Base-by-base conservation (phyloP, 148 eudicot species). In the Fagopyrum esculentum region DNA sequence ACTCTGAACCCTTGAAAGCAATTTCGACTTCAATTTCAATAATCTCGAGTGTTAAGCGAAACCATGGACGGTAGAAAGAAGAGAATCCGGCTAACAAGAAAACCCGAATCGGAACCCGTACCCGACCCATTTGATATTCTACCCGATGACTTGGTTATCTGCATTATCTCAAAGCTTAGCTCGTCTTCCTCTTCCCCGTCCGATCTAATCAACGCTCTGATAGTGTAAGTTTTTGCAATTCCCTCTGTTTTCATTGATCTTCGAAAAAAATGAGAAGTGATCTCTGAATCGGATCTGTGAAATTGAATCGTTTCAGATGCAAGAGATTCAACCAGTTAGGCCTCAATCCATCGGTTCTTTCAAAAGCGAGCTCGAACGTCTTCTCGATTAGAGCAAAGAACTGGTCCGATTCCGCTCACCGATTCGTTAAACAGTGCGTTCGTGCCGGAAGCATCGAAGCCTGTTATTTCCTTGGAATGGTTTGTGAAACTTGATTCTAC, bases 121-220 rank as follows among this genome's bases (percentile, higher is more conserved):
- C 45, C 71, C 74, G 92, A 89, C 52, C 74, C 66, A 0, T 85
- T 89, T 44, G 93, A 84, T 11, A 75, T 9, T 11, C 83, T 87
- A 19, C 93, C 87, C 0, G 93, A 89, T 26, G 93, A 89, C 80
- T 74, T 89, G 1, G 77, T 89, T 19, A 49, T 89, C 10, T 78
- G 59, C 16, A 78, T 89, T 79, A 84, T 89, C 68, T 69, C 72
- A 2, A 84, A 87, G 46, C 86, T 89, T 43, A 75, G 83, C 46
- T 78, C 86, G 3, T 69, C 93, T 0, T 86, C 87, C 11, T 50
- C 82, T 19, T 89, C 77, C 61, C 89, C 93, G 5, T 73, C 86
- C 0, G 93, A 89, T 82, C 78, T 89, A 81, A 72, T 84, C 80
- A 78, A 15, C 77, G 71, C 82, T 29, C 83, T 85, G 26, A 0